Conservation (phyloP, 73 alveolate species). For the Paramecium biaurelia region DNA sequence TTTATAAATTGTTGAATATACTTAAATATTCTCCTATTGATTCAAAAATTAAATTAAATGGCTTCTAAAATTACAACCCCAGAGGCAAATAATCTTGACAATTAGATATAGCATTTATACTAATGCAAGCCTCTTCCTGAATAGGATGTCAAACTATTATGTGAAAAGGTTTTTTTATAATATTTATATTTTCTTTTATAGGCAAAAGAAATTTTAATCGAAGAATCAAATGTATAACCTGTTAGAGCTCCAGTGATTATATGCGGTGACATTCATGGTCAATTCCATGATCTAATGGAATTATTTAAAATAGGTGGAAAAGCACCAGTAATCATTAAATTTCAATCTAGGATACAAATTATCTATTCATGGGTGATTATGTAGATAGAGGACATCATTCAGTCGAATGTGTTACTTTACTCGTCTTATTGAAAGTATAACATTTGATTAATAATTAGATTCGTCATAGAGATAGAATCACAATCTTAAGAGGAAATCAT, state of each 20-base stretch:
- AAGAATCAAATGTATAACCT: conserved; percentile 18
- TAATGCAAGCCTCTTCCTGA: conserved; percentile 10
- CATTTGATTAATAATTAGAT: background rate
- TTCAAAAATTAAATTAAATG: background rate
- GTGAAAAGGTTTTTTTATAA: background rate
- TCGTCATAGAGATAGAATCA: conserved; percentile 78
- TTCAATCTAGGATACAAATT: conserved; percentile 70
- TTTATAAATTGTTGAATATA: background rate
- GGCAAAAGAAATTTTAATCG: conserved; percentile 31
- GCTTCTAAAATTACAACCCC: background rate
- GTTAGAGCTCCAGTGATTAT: conserved; percentile 6
- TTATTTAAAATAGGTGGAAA: conserved; percentile 77
- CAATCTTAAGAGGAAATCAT: conserved; percentile 82
- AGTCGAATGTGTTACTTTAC: conserved; percentile 82
- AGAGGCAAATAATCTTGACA: background rate
- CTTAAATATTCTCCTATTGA: background rate
- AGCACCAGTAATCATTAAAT: background rate
- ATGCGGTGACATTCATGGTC: conserved; percentile 91
- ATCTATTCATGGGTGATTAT: conserved; percentile 88
- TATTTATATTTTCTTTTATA: background rate
- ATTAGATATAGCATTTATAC: background rate
- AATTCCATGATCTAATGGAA: conserved; percentile 82
- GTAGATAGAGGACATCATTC: conserved; percentile 89
- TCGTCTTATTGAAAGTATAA: conserved; percentile 81
- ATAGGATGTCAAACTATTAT: background rate